Evolutionary conservation across 148 eudicot genomes (phyloP).

Genomic region (Chenopodium quinoa): DNA sequence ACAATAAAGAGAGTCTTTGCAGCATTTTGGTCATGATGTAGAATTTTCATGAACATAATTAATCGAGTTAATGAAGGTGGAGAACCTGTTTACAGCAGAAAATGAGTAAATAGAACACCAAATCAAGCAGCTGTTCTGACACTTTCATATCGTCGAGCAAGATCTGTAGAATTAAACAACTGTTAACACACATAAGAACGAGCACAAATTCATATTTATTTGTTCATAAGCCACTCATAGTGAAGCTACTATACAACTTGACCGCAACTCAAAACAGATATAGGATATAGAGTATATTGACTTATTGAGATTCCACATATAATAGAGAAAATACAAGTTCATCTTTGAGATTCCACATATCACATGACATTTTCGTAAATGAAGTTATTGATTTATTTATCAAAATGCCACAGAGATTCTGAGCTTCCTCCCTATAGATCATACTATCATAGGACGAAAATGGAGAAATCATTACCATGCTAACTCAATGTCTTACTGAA

Average conservation of each 20-base stretch:
- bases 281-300: neutral
- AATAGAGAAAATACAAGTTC: too few species aligned
- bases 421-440: too few species aligned
- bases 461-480: neutral
- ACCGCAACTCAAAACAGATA: neutral
- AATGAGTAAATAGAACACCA: conserved; percentile 66
- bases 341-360: too few species aligned
- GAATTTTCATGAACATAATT: neutral
- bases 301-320: neutral
- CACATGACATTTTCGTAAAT: too few species aligned
- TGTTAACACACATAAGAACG: neutral
- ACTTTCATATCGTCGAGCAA: conserved; percentile 80
- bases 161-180: conserved; percentile 50
- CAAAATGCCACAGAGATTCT: too few species aligned
- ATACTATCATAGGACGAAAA: neutral
- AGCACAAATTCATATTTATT: neutral
- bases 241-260: neutral
- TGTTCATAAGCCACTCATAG: neutral
- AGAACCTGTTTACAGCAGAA: conserved; percentile 65
- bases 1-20: neutral
- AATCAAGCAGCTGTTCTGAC: conserved; percentile 79
- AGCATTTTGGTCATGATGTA: neutral
- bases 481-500: neutral
- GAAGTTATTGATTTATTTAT: neutral
- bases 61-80: conserved; percentile 9